Evolutionary conservation across 179 eudicot genomes (phyloP), one percentile per base, ranked within the genome.

Genomic region (Silene noctiflora): DNA sequence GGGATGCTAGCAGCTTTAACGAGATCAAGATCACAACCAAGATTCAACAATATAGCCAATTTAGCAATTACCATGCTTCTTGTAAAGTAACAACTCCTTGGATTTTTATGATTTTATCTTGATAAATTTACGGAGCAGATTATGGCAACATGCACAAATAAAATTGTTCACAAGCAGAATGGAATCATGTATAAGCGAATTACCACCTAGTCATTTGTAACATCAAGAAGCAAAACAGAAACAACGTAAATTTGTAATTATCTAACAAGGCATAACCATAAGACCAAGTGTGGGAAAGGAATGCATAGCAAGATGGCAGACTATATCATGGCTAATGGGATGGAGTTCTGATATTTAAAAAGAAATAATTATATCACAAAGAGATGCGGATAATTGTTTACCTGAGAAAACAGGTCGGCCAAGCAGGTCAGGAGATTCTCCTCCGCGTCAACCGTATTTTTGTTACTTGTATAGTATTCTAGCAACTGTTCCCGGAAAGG

Each of bases 341-440:
- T 61, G 29, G 14, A 8, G 29, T 13, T 62, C 29, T 25, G 14
- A 29, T 42, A 1, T 42, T 42, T 42, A 65, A 53, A 53, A 17
- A 53, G 59, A 53, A 53, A 53, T 17, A 53, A 14, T 12, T 17
- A 4, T 10, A 4, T 14, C 19, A 13, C 6, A 4, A 20, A 44
- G 19, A 10, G 46, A 17, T 4, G 55, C 55, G 29, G 11, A 8
- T 14, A 44, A 53, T 0, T 66, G 46, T 35, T 20, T 85, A 94
- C 96, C 97, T 94, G 98, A 20, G 92, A 83, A 79, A 94, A 94
- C 65, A 94, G 81, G 63, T 94, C 98, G 17, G 98, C 98, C 81
- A 94, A 86, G 87, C 97, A 94, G 2, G 91, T 94, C 69, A 94
- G 83, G 48, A 92, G 89, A 82, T 91, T 94, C 78, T 92, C 97